These are phyloP conservation scores for Hygrocybe coccinea DNA, from an alignment of 768 basidiomycete genomes.

Conservation along the genomic window DNA sequence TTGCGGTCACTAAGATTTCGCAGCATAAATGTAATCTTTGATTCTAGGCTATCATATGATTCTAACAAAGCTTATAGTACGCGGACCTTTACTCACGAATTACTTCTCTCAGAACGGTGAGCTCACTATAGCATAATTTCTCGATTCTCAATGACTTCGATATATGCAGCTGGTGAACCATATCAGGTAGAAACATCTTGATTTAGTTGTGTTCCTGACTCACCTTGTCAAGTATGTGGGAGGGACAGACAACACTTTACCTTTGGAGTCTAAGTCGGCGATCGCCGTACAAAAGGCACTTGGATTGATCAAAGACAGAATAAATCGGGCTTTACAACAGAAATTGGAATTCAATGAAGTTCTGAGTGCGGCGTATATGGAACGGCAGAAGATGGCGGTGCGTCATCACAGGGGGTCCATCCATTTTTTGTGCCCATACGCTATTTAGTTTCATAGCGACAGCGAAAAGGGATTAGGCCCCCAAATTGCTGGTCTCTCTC, in stretches of 20 bases:
- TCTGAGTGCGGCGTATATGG: constrained; percentile 80
- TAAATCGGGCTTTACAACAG: constrained; percentile 40
- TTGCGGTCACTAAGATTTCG: constrained; percentile 6
- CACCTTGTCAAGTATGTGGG: constrained; percentile 59
- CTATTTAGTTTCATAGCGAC: constrained; percentile 68
- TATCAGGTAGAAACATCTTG: constrained; percentile 51
- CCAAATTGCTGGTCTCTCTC: constrained; percentile 66
- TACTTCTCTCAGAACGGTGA: constrained; percentile 84
- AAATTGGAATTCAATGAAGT: constrained; percentile 65
- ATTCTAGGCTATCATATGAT: neutral
- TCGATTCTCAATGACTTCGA: constrained; percentile 2
- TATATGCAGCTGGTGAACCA: constrained; percentile 61
- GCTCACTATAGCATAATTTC: constrained; percentile 19
- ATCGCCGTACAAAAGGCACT: constrained; percentile 55
- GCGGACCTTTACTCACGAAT: constrained; percentile 66
- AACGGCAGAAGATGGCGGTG: constrained; percentile 79
- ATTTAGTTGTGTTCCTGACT: neutral
- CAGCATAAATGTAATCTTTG: constrained; percentile 61
- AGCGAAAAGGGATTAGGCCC: constrained; percentile 70
- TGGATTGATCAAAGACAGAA: constrained; percentile 53
- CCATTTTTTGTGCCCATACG: constrained; percentile 6
- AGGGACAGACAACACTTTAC: constrained; percentile 66
- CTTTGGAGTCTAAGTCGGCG: constrained; percentile 52
- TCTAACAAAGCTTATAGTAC: constrained; percentile 39
- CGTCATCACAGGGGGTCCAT: constrained; percentile 17